Evolutionary conservation across 2,329 filamentous ascomycete genomes (phyloP), one percentile per base, ranked within the genome.

Genomic region (Stemphylium lycopersici): DNA sequence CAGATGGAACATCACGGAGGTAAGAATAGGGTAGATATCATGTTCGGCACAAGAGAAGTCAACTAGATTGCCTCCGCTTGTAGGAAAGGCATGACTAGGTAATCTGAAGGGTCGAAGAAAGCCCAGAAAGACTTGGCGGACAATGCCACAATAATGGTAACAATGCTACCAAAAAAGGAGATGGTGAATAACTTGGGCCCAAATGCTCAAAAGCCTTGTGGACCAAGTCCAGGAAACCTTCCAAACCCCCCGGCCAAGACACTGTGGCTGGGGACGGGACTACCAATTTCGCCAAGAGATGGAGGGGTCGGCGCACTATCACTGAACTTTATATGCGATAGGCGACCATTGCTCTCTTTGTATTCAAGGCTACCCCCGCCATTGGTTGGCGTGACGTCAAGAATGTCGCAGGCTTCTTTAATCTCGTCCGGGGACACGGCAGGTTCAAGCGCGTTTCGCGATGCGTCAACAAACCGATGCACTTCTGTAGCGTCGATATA

Each of bases 281-380:
- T 80, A 26, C 79, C 79, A 63, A 81, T 81, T 69, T 80, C 79
- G 38, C 79, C 79, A 26, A 80, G 60, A 4, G 73, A 68, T 8
- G 68, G 56, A 2, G 67, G 68, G 26, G 22, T 29, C 3, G 63
- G 62, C n/a, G 56, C 65, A 34, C 64, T 52, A 24, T 75, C 73
- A 44, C 77, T 75, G 61, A 77, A 80, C 59, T 77, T 80, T 61
- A 81, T 78, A 41, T 68, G 63, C 3, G 75, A 71, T 34, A 77
- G 69, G 13, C 63, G 65, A 6, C 69, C 69, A 3, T 75, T 79
- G 43, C 85, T 83, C 34, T 82, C 80, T 56, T 83, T 84, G 59
- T 90, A 82, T 31, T 90, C 86, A 69, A 99, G 96, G 22, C 84
- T 88, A n/a, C 95, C 95, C 39, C 93, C 93, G 40, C 95, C 95